Evolutionary conservation across 1,139 yeast genomes (phyloP), one percentile per base, ranked within the genome.

Genomic region (Geotrichum bryndzae): DNA sequence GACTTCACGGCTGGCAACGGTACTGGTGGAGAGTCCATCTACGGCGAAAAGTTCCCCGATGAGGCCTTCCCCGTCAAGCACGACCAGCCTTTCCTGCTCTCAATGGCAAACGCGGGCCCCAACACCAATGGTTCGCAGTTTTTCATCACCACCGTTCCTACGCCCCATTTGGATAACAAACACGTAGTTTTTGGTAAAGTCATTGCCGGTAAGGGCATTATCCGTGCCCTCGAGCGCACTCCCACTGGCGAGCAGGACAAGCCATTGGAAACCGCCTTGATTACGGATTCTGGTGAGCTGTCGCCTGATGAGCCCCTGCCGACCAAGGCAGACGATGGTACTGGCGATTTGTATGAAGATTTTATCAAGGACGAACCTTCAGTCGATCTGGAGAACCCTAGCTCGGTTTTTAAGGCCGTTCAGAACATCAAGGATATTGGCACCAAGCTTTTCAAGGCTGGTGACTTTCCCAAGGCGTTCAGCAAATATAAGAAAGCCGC

Each of bases 91-190:
- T 92, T 88, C 74, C 79, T 92, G 69, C 82, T 94, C 70, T 89
- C 96, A 23, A 94, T 94, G 98, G 98, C 98, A 65, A 92, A 91
- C 74, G 90, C 96, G 5, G 98, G 98, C 13, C 92, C 96, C 61
- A 85, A 88, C 74, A 92, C 98, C 65, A 94, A 94, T 73, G 98
- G 98, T 1, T 90, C 97, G 0, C 98, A 94, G 74, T 92, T 91
- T 72, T 94, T 94, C 74, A 86, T 94, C 70, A 84, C 87, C 60
- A 87, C 94, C n/a, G 90, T 83, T 3, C 84, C 88, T 57, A 86
- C 94, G 27, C 90, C 94, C 8, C 94, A 88, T 73, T 81, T 92
- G 68, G 94, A 94, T 73, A 96, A 95, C 55, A 92, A 94, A 76
- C 99, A 95, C 75, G 98, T 92, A 61, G 97, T 94, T 8, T 95